Evolutionary conservation across 78 protist genomes (phyloP).

Genomic region (Andalucia godoyi): DNA sequence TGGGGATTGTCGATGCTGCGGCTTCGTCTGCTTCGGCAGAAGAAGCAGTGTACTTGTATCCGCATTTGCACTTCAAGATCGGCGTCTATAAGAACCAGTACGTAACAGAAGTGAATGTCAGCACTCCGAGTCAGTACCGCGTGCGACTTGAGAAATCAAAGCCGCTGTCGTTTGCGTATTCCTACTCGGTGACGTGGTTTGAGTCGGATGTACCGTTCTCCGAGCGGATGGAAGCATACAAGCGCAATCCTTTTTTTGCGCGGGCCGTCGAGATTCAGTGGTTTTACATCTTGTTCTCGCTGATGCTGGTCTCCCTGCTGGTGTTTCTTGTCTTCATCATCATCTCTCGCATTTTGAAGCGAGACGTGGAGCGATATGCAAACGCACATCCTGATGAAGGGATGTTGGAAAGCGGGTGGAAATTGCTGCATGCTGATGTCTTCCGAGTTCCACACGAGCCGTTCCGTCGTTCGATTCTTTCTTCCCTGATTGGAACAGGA

Average conservation of each 20-base stretch:
- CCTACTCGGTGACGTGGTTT: conserved; percentile 83
- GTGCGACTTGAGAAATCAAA: background rate
- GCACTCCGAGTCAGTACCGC: background rate
- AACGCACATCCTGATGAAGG: background rate
- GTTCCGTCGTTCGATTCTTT: conserved; percentile 54
- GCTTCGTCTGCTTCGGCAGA: background rate
- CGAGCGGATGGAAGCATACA: conserved; percentile 25
- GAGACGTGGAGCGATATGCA: conserved; percentile 67
- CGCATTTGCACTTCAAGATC: conserved; percentile 78
- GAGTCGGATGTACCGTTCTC: conserved; percentile 16
- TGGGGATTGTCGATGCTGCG: conserved; percentile 31
- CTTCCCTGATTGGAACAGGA: conserved; percentile 75
- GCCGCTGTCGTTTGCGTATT: conserved; percentile 31
- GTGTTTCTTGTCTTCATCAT: conserved; percentile 82
- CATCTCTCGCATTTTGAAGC: conserved; percentile 73
- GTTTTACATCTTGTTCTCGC: conserved; percentile 90
- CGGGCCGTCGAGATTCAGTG: conserved; percentile 85
- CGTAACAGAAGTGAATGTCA: conserved; percentile 23
- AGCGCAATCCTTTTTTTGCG: conserved; percentile 21
- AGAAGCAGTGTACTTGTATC: conserved; percentile 36
- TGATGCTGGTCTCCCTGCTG: conserved; percentile 82
- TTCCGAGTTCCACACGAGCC: conserved; percentile 84
- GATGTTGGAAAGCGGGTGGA: conserved; percentile 95
- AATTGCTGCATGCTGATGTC: conserved; percentile 90
- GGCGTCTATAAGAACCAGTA: conserved; percentile 69